Percentiles rank a stretch among this genome's conserved stretches.
These are phyloP conservation scores for Striga asiatica DNA, from an alignment of 257 asterid genomes.

Conservation along the genomic window DNA sequence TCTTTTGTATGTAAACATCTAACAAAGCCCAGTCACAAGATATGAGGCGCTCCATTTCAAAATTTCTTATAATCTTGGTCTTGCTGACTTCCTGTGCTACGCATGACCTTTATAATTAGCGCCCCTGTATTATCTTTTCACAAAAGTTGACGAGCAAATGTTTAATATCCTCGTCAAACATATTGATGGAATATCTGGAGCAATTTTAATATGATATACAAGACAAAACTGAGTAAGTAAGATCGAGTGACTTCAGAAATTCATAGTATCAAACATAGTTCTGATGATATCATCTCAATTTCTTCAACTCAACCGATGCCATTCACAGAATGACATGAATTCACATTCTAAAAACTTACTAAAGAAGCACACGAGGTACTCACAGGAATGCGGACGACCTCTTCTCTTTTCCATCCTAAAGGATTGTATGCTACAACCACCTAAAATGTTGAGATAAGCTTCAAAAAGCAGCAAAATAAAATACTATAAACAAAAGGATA, in stretches of 20 bases:
- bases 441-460: slow-evolving; percentile 19
- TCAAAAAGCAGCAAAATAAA: slow-evolving; percentile 11
- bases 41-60: slow-evolving; percentile 4
- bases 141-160: too few relatives aligned
- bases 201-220: too few relatives aligned
- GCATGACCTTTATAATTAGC: too few relatives aligned
- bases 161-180: too few relatives aligned
- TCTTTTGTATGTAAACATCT: neutral
- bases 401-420: slow-evolving; percentile 71
- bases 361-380: slow-evolving; percentile 24
- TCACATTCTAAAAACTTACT: too few relatives aligned
- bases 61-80: slow-evolving; percentile 9
- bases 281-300: too few relatives aligned
- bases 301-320: slow-evolving; percentile 1
- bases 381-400: slow-evolving; percentile 65
- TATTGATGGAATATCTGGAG: too few relatives aligned
- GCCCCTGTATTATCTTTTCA: too few relatives aligned
- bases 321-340: too few relatives aligned
- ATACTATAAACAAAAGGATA: neutral
- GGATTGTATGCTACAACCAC: slow-evolving; percentile 63
- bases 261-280: too few relatives aligned
- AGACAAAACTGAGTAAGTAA: too few relatives aligned
- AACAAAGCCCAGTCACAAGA: neutral
- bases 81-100: neutral
- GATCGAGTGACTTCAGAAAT: too few relatives aligned